phyloP scores from a whole-genome alignment of 2,329 filamentous ascomycete species.

The Diaporthe caulivora region DNA sequence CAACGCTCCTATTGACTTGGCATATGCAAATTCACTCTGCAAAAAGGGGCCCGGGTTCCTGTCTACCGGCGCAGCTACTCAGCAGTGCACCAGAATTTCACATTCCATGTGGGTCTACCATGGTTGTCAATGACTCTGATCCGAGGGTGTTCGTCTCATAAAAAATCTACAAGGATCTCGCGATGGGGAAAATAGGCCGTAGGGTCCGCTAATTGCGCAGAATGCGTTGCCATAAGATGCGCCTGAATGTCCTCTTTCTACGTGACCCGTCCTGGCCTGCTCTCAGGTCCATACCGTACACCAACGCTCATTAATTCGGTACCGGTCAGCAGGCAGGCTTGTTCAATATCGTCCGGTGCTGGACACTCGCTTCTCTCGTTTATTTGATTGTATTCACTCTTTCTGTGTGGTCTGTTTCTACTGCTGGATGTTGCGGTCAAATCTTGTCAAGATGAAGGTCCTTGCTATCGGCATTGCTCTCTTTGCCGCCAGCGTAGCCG shows the following conservation, averaged over 20 bases:
- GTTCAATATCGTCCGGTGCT: slow-evolving; percentile 7
- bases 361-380: slow-evolving; percentile 12
- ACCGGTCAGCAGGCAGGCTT: neutral
- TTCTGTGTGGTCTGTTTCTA: neutral
- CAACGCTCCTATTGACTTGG: slow-evolving; percentile 11
- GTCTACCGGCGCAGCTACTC: neutral
- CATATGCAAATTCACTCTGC: slow-evolving; percentile 15
- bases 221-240: slow-evolving; percentile 3
- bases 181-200: neutral
- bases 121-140: slow-evolving; percentile 20
- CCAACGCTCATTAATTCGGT: neutral
- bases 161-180: neutral
- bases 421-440: neutral
- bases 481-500: neutral
- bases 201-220: neutral
- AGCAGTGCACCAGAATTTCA: neutral
- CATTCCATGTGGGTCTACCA: slow-evolving; percentile 1
- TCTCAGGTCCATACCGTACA: neutral
- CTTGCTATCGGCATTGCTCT: neutral
- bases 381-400: slow-evolving; percentile 26
- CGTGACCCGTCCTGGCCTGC: neutral
- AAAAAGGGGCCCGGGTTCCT: neutral
- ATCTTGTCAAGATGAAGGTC: neutral
- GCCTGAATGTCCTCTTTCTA: neutral
- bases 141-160: slow-evolving; percentile 28